Percentiles rank a stretch among this genome's conserved stretches.
Evolutionary conservation across 176 grass and related monocot genomes (phyloP).

Genomic region (Themeda triandra): DNA sequence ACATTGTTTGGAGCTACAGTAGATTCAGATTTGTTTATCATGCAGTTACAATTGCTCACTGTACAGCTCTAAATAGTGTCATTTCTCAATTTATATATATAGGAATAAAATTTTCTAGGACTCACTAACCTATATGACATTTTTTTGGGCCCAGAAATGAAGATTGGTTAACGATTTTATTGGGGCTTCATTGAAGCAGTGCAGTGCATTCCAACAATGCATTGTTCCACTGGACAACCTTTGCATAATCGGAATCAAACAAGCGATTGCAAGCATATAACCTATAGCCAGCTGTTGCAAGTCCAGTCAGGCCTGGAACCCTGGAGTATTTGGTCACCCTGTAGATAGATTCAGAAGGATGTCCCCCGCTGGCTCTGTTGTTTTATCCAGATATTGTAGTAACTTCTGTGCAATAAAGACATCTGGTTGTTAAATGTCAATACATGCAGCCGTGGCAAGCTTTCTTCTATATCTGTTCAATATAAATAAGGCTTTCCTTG

Average conservation of each 20-base stretch:
- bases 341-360: slow-evolving; percentile 34
- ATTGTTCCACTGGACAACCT: neutral
- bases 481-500: neutral
- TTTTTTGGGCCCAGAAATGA: slow-evolving; percentile 44
- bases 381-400: neutral
- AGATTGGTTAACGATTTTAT: neutral
- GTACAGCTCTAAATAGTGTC: neutral
- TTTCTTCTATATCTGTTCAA: neutral
- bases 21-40: neutral
- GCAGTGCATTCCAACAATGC: neutral
- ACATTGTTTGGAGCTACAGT: neutral
- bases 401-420: neutral
- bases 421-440: neutral
- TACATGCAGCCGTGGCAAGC: neutral
- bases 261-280: neutral
- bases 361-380: neutral
- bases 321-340: slow-evolving; percentile 21
- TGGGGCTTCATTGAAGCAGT: neutral
- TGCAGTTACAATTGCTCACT: neutral
- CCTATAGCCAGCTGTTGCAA: neutral
- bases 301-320: neutral
- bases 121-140: neutral
- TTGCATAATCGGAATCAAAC: neutral
- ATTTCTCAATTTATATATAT: neutral
- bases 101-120: neutral